A percentile compares a stretch with the other conserved stretches of the same genome.
These are phyloP conservation scores for Allantophomopsis lycopodina DNA, from an alignment of 2,329 filamentous ascomycete genomes.

Conservation along the genomic window DNA sequence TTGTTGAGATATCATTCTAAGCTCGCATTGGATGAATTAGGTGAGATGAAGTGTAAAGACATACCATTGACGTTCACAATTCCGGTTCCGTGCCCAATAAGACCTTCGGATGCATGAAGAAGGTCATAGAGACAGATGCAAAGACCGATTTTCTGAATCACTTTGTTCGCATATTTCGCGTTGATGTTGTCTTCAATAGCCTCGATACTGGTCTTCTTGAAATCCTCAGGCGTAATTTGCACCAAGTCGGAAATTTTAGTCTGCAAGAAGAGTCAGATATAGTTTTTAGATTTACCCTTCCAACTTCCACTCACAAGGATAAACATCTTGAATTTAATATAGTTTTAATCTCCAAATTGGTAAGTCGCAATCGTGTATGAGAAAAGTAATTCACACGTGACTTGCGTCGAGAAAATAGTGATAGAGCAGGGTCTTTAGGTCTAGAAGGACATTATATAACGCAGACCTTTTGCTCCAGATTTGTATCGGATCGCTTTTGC, in stretches of 20 bases:
- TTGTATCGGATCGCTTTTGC: too few species aligned
- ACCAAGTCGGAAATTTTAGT: slow-evolving; percentile 91
- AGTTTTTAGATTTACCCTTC: neutral
- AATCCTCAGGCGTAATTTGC: slow-evolving; percentile 81
- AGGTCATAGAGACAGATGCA: slow-evolving; percentile 92
- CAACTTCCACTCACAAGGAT: slow-evolving; percentile 25
- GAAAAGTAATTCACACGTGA: neutral
- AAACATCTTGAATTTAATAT: slow-evolving; percentile 24
- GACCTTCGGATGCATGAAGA: slow-evolving; percentile 75
- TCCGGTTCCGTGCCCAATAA: slow-evolving; percentile 86
- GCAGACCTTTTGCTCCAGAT: too few species aligned
- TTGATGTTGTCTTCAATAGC: slow-evolving; percentile 97
- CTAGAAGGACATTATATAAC: too few species aligned
- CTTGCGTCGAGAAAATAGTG: neutral
- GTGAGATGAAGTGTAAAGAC: slow-evolving; percentile 4
- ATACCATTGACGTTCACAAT: slow-evolving; percentile 87
- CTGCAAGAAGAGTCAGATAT: slow-evolving; percentile 28
- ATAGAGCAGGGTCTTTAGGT: too few species aligned
- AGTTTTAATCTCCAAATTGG: neutral
- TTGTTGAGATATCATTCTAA: neutral
- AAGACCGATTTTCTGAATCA: slow-evolving; percentile 86
- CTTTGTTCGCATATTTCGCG: slow-evolving; percentile 89
- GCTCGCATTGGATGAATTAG: too few species aligned
- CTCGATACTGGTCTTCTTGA: slow-evolving; percentile 66
- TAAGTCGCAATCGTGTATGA: neutral